Base-by-base conservation (phyloP, 78 protist genomes). In the slime mould (Dictyostelium discoideum) region DNA sequence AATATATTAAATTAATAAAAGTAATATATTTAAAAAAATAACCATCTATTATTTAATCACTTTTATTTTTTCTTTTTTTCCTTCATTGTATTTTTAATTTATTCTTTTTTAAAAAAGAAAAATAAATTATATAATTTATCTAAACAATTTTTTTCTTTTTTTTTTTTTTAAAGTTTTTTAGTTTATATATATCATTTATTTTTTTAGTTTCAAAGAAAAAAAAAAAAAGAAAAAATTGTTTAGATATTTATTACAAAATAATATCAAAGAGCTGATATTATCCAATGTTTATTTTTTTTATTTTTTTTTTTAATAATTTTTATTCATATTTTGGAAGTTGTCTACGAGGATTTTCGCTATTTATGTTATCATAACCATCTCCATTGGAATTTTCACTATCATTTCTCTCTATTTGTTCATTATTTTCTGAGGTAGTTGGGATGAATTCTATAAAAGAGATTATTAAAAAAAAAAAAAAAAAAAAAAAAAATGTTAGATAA, bases 1-100 rank as follows among this genome's bases (percentile, higher is more conserved):
- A 69, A 69, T 69, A 69, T 69, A 69, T 69, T 69, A 69, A 69
- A 69, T 69, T 29, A 24, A 69, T 69, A 69, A 69, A 40, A 77
- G 32, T 77, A 29, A 77, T 40, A 77, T 29, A 77, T 77, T 40
- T 77, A 29, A 40, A 29, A 29, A 32, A 77, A 77, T 40, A 77
- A 40, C n/a, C 5, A 32, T 39, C 26, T 54, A 32, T 24, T 29
- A 39, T 76, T 39, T 29, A 32, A 9, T 73, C 79, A 73, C 32
- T 29, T 60, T 60, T 60, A 20, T 60, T 54, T 16, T 16, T 60
- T 60, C 16, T 16, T 54, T 54, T 54, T 54, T 16, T 54, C n/a
- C 1, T 42, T 54, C n/a, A 16, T 54, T 60, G 69, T 60, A 60
- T 20, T 60, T 20, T 4, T 20, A 20, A 3, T 54, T 26, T 73